Evolutionary conservation across 1,139 yeast species (phyloP), one percentile per base, ranked within the genome.

Genomic region (Candida albicans): DNA sequence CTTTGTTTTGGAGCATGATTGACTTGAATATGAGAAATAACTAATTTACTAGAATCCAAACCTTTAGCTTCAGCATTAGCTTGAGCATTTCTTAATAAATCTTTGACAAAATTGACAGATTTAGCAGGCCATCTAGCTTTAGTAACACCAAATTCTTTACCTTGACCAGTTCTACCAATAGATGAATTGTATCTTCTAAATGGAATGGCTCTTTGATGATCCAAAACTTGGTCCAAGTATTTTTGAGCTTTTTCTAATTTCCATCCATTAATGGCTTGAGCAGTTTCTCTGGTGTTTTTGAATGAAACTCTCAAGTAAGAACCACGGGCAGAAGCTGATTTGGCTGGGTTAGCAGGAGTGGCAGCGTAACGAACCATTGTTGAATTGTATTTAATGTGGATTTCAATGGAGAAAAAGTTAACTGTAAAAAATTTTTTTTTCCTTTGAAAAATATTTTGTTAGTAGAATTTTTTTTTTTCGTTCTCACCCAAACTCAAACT

Each of bases 91-190:
- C 84, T 84, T 77, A 93, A 84, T 73, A 93, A 84, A 74, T 89
- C 97, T 74, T 87, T 84, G 68, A 93, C 79, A 76, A 87, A 90
- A 81, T 89, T 87, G 73, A 93, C 97, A 57, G 96, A 88, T 87
- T 95, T 93, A 60, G 83, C 96, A 71, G 99, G 99, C 99, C 99
- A 93, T 89, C 99, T 91, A 67, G 98, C 99, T 82, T 88, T 91
- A 84, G 97, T 90, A 73, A 90, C 96, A 79, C 98, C 99, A 70
- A 91, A 95, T 82, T 93, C 99, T 81, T 93, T 93, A 80, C 97
- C 99, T 82, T 93, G 99, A 63, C 95, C 96, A 66, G 99, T 88
- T 82, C 99, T 89, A 75, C 99, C 99, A 67, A 89, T 90, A 65
- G 96, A 89, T 62, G 86, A 82, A 82, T 87, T 87, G 81, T 81